phyloP scores from a whole-genome alignment of 1,284 basidiomycete species.

The Irpex lacteus region DNA sequence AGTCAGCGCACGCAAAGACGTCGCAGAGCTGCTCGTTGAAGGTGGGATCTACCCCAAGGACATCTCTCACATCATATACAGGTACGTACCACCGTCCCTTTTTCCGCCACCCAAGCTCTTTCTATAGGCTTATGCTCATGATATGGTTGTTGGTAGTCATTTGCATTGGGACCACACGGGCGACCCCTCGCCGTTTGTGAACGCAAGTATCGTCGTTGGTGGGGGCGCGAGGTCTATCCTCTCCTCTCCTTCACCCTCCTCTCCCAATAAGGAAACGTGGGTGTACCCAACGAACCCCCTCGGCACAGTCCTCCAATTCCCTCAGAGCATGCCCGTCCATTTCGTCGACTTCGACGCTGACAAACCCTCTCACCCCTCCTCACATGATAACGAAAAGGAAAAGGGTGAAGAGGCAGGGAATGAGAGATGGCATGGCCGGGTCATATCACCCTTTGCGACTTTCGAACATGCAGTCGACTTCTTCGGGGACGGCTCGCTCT shows the following conservation, averaged over 20 bases:
- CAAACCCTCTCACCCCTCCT: too few relatives aligned
- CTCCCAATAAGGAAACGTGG: not conserved
- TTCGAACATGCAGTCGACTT: conserved; percentile 30
- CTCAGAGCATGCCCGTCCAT: not conserved
- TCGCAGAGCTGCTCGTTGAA: not conserved
- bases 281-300: conserved; percentile 25
- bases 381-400: too few relatives aligned
- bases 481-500: conserved; percentile 30
- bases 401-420: too few relatives aligned
- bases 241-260: not conserved
- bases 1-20: not conserved
- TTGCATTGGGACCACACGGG: conserved; percentile 35
- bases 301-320: conserved; percentile 9
- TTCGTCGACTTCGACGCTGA: not conserved
- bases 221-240: conserved; percentile 12
- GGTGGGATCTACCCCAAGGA: not conserved
- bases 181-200: conserved; percentile 25
- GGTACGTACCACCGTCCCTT: not conserved
- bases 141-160: conserved; percentile 16
- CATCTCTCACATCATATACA: not conserved
- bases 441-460: conserved; percentile 21
- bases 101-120: too few relatives aligned
- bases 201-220: conserved; percentile 27
- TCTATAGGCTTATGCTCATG: not conserved
- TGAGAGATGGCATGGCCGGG: not conserved